Conservation (phyloP, 768 basidiomycete species). For the Zangia roseola region DNA sequence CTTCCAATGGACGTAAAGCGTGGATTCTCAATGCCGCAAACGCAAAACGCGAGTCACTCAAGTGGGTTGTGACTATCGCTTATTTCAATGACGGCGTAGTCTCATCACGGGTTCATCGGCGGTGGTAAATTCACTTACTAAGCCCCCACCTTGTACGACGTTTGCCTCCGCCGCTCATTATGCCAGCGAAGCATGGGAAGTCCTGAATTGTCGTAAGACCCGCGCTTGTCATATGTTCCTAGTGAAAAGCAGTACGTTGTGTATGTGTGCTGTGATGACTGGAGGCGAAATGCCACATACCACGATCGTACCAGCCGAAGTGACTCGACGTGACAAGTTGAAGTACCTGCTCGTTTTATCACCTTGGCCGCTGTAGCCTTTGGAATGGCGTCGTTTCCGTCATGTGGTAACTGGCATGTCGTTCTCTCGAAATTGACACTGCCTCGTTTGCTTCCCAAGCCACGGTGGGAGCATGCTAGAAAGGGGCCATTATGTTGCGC, state of each 20-base stretch:
- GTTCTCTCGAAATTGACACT: too few relatives aligned
- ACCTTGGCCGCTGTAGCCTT: too few relatives aligned
- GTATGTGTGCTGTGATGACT: too few relatives aligned
- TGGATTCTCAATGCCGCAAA: conserved; percentile 41
- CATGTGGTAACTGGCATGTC: too few relatives aligned
- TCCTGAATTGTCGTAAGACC: not conserved
- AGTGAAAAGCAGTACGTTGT: too few relatives aligned
- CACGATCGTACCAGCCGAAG: too few relatives aligned
- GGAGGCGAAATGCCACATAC: too few relatives aligned
- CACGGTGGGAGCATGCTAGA: too few relatives aligned
- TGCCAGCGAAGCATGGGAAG: not conserved
- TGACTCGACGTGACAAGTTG: too few relatives aligned
- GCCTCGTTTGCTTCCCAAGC: too few relatives aligned
- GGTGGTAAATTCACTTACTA: conserved; percentile 41
- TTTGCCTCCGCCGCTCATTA: not conserved
- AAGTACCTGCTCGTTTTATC: too few relatives aligned
- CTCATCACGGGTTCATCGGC: not conserved
- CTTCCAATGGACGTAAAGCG: conserved; percentile 71
- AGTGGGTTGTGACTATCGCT: not conserved
- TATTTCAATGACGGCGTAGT: not conserved
- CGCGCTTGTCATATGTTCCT: not conserved
- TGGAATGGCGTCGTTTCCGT: too few relatives aligned
- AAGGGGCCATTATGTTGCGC: not conserved
- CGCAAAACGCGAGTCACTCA: not conserved
- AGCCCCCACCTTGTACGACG: conserved; percentile 5